Evolutionary conservation across 1,139 yeast genomes (phyloP).

Genomic region (Diutina pseudorugosa): DNA sequence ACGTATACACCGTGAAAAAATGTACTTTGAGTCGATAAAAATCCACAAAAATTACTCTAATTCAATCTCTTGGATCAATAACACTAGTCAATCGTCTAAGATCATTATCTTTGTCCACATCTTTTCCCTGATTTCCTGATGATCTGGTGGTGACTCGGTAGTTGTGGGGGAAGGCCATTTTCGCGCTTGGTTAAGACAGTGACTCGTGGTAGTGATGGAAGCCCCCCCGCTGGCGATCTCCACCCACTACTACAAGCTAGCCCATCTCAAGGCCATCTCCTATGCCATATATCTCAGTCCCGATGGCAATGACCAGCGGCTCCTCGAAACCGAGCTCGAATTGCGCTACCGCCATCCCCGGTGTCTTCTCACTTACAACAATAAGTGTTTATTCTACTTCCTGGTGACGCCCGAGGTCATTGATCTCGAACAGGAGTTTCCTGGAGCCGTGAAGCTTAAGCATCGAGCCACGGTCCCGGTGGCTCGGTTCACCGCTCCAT

Average conservation of each 20-base stretch:
- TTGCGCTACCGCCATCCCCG: conserved; percentile 40
- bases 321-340: conserved; percentile 48
- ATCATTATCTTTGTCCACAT: too few relatives aligned
- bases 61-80: too few relatives aligned
- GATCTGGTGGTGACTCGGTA: too few relatives aligned
- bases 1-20: too few relatives aligned
- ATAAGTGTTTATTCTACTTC: conserved; percentile 50
- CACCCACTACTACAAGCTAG: conserved; percentile 32
- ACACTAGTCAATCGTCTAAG: too few relatives aligned
- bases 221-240: conserved; percentile 2
- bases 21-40: too few relatives aligned
- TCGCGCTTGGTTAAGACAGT: background rate
- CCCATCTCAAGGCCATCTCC: conserved; percentile 21
- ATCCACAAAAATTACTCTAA: too few relatives aligned
- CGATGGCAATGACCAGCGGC: conserved; percentile 22
- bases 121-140: too few relatives aligned
- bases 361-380: conserved; percentile 44
- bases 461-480: conserved; percentile 18
- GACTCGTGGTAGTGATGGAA: background rate
- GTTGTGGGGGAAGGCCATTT: too few relatives aligned
- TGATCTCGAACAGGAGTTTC: conserved; percentile 4
- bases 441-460: conserved; percentile 9
- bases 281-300: conserved; percentile 23
- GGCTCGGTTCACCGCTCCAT: conserved; percentile 17
- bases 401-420: conserved; percentile 21